Percentiles rank a stretch among this genome's conserved stretches.
phyloP scores from a whole-genome alignment of 2,329 filamentous ascomycete genomes.

The Ustulina deusta region DNA sequence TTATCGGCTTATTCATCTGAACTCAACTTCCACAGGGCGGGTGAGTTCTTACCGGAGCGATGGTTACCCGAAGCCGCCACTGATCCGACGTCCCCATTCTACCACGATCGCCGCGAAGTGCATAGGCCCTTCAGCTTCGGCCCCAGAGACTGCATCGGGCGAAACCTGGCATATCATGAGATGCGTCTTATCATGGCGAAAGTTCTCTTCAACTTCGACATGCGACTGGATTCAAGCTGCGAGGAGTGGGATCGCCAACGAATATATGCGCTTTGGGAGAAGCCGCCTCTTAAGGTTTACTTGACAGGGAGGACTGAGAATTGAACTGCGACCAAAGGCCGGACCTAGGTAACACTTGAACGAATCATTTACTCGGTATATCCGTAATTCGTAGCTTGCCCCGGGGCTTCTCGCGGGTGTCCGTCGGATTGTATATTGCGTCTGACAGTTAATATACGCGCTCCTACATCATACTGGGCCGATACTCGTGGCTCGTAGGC shows the following conservation, averaged over 20 bases:
- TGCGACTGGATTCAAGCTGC: slow-evolving; percentile 39
- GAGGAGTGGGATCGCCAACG: slow-evolving; percentile 42
- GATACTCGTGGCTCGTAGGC: no score
- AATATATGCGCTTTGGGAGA: slow-evolving; percentile 45
- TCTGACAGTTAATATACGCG: no score
- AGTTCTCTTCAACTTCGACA: slow-evolving; percentile 45
- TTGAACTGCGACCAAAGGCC: not conserved
- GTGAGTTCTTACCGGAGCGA: slow-evolving; percentile 44
- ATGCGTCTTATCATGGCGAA: slow-evolving; percentile 47
- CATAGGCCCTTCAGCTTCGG: slow-evolving; percentile 44
- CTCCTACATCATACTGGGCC: no score
- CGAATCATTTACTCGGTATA: no score
- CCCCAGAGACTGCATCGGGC: slow-evolving; percentile 42
- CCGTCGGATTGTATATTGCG: no score
- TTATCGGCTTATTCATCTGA: slow-evolving; percentile 43
- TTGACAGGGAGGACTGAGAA: slow-evolving; percentile 3
- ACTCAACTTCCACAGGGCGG: slow-evolving; percentile 43
- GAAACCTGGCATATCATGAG: slow-evolving; percentile 45
- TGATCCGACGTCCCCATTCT: slow-evolving; percentile 31
- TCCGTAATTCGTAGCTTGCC: no score
- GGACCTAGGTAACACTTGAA: no score
- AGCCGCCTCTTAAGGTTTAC: slow-evolving; percentile 42
- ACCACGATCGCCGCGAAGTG: slow-evolving; percentile 43
- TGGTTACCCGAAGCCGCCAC: slow-evolving; percentile 42
- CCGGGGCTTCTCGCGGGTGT: no score